A percentile compares a stretch with the other conserved stretches of the same genome.
These are phyloP conservation scores for Ascoidea asiatica DNA, from an alignment of 805 yeast species.

Conservation along the genomic window DNA sequence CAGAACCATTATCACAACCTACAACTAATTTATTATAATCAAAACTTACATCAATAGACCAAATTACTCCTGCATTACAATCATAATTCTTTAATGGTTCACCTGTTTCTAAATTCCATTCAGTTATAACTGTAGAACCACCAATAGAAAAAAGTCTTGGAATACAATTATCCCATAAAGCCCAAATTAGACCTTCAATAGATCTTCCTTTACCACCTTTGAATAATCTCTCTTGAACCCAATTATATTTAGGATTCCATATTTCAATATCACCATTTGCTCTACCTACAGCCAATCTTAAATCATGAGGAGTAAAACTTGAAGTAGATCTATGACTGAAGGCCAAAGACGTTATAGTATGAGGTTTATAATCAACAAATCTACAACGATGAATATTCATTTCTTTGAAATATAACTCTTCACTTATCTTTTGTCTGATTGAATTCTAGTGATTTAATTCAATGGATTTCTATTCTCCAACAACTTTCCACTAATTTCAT, in stretches of 20 bases:
- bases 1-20: constrained; percentile 93
- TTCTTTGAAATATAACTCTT: not conserved
- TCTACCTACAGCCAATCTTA: constrained; percentile 83
- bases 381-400: constrained; percentile 86
- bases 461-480: too few species aligned
- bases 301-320: constrained; percentile 34
- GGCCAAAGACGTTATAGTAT: constrained; percentile 66
- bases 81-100: constrained; percentile 64
- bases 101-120: constrained; percentile 77
- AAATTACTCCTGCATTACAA: constrained; percentile 85
- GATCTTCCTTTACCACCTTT: constrained; percentile 76
- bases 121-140: constrained; percentile 82
- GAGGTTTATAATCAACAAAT: constrained; percentile 81
- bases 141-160: constrained; percentile 84
- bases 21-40: constrained; percentile 57
- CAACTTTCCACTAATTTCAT: too few species aligned
- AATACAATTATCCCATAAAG: constrained; percentile 30
- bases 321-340: constrained; percentile 52
- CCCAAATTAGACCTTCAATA: constrained; percentile 85
- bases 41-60: constrained; percentile 68
- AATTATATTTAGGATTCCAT: constrained; percentile 77
- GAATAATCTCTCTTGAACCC: constrained; percentile 67
- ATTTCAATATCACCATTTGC: constrained; percentile 91
- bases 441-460: too few species aligned
- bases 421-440: too few species aligned